Evolutionary conservation across 129 eudicot genomes (phyloP), one percentile per base, ranked within the genome.

Genomic region (Lactuca saligna): DNA sequence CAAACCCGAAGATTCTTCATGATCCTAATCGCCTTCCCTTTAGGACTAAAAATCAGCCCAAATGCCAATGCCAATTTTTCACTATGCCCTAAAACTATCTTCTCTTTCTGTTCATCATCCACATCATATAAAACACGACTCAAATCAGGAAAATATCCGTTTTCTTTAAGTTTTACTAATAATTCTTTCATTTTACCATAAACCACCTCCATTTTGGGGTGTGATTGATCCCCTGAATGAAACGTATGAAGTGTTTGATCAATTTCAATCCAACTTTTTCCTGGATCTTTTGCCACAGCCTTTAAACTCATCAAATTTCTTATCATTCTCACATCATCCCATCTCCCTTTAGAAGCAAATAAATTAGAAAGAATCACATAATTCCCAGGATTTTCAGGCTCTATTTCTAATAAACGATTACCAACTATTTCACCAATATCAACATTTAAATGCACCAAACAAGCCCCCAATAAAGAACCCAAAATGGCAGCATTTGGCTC

Each of bases 401-500:
- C 98, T 56, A 87, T 82, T 61, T 85, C 87, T 57, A 93, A 74
- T 41, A 93, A 83, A 14, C 33, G 71, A 41, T 66, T 53, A 7
- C 89, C 98, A 3, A 83, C 95, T 34, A 74, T 73, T 80, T 81
- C 80, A 6, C 98, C 96, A 9, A 89, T 76, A 4, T 77, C 83
- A 35, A 87, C 75, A 75, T 87, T 77, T 55, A 55, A 69, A 76
- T 93, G 98, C 58, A 78, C 88, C 68, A 80, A 79, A 82, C 98
- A 89, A 69, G 98, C 96, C 57, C 98, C 98, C 65, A 93, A 78
- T 46, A 93, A 88, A 35, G 95, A 93, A 63, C 98, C 88, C 95
- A 89, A 89, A 8, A 93, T 81, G 10, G 90, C 96, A 76, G 85
- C 97, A 58, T 82, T 93, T 62, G 98, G 98, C 66, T 93, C 83